A percentile compares a stretch with the other conserved stretches of the same genome.
These are phyloP conservation scores for Apiospora rasikravindrae DNA, from an alignment of 2,329 filamentous ascomycete species.

Conservation along the genomic window DNA sequence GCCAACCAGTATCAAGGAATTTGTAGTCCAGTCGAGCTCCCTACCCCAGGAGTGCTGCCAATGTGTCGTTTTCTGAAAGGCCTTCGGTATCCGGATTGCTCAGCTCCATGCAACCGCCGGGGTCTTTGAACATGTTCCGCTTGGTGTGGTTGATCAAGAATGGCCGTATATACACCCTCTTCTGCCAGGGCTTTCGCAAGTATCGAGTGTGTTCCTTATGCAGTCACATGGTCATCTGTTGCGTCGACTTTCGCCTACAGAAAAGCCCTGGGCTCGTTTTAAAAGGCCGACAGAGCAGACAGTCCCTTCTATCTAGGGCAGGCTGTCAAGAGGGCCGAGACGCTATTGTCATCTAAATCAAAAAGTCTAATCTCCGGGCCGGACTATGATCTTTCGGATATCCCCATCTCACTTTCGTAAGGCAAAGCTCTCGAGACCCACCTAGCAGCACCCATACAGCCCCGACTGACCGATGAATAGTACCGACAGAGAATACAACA, in stretches of 20 bases:
- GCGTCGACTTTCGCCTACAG: neutral
- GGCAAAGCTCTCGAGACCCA: neutral
- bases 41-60: neutral
- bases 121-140: neutral
- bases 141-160: slow-evolving; percentile 3
- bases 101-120: neutral
- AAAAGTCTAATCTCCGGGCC: slow-evolving; percentile 3
- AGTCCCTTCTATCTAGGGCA: neutral
- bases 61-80: neutral
- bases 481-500: too few species aligned
- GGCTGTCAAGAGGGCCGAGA: neutral
- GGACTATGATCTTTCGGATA: slow-evolving; percentile 15
- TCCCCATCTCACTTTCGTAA: slow-evolving; percentile 15
- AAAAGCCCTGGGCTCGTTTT: neutral
- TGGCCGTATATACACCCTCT: slow-evolving; percentile 6
- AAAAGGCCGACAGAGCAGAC: neutral
- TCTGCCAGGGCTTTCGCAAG: neutral
- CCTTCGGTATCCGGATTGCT: neutral
- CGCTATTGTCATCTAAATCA: slow-evolving; percentile 9
- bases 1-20: neutral
- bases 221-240: neutral
- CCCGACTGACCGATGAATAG: neutral
- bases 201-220: neutral
- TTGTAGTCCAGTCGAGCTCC: neutral
- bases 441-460: neutral